Conservation (phyloP, 768 basidiomycete species). For the Psilocybe cyanescens region DNA sequence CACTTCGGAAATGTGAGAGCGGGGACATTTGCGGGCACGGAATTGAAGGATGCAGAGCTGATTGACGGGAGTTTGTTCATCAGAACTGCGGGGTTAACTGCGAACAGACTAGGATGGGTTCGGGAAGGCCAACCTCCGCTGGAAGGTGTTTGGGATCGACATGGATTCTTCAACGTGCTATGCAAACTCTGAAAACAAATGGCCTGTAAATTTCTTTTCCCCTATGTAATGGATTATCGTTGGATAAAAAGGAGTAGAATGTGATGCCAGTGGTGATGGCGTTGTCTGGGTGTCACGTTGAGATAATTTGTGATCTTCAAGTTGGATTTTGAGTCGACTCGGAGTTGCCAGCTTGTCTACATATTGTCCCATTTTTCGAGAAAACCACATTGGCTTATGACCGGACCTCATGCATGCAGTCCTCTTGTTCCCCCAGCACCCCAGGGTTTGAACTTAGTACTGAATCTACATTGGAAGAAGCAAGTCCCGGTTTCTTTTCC, state of each 20-base stretch:
- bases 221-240: no score
- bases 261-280: not conserved
- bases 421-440: not conserved
- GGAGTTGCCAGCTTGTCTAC: not conserved
- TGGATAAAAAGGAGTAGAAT: not conserved
- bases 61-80: slow-evolving; percentile 65
- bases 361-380: not conserved
- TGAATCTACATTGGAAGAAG: not conserved
- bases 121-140: slow-evolving; percentile 27
- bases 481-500: not conserved
- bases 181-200: not conserved
- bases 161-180: slow-evolving; percentile 24
- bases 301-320: not conserved
- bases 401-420: slow-evolving; percentile 9
- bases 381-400: slow-evolving; percentile 3
- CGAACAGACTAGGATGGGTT: slow-evolving; percentile 36
- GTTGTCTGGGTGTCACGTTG: slow-evolving; percentile 1
- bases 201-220: not conserved
- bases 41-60: slow-evolving; percentile 42
- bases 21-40: slow-evolving; percentile 24
- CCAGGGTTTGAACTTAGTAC: not conserved
- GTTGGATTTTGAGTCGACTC: not conserved
- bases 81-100: slow-evolving; percentile 52
- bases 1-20: slow-evolving; percentile 45
- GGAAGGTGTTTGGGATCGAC: slow-evolving; percentile 25